Evolutionary conservation across 495 filamentous ascomycete genomes (phyloP), one percentile per base, ranked within the genome.

Genomic region (Corynascus novoguineensis): DNA sequence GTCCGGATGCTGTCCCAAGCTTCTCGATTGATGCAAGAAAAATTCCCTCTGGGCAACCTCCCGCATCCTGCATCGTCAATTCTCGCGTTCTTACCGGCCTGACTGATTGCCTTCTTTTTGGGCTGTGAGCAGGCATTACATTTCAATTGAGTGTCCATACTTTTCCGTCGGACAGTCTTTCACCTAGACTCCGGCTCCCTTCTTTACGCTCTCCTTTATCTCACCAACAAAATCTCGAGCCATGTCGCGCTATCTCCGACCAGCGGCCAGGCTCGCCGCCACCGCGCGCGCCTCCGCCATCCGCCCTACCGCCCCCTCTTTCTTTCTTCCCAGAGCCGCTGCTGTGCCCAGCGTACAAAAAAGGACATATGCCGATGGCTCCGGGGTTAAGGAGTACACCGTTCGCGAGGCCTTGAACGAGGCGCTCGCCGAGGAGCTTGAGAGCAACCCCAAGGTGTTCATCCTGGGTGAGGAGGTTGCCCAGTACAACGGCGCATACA

Each of bases 401-500:
- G 93, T 97, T 63, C 83, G 93, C 76, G 93, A 98, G 70, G 93
- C 93, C 57, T 74, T 98, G 71, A 98, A 98, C 73, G 93, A 98
- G 75, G 93, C 93, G 41, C 84, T 98, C 71, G 89, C 92, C 27
- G 93, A 98, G 79, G 93, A 98, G 81, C 80, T 98, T 74, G 93
- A 97, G 81, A 68, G 74, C 71, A 95, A 98, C 75, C 76, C 81
- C 57, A 97, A 96, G 81, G 91, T 96, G 58, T 97, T 95, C 78
- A 78, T 98, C 63, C 70, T 98, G 62, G 93, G 93, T 53, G 93
- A 98, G 79, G 93, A 98, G 78, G 95, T 98, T 59, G 93, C 93
- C 64, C 93, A 98, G 76, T 98, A 97, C 77, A 97, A 98, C 73
- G 93, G 93, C 80, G 93, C 93, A 64, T 98, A 98, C 85, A 98